These are phyloP conservation scores for Candida oleophila DNA, from an alignment of 805 yeast genomes.

Conservation along the genomic window DNA sequence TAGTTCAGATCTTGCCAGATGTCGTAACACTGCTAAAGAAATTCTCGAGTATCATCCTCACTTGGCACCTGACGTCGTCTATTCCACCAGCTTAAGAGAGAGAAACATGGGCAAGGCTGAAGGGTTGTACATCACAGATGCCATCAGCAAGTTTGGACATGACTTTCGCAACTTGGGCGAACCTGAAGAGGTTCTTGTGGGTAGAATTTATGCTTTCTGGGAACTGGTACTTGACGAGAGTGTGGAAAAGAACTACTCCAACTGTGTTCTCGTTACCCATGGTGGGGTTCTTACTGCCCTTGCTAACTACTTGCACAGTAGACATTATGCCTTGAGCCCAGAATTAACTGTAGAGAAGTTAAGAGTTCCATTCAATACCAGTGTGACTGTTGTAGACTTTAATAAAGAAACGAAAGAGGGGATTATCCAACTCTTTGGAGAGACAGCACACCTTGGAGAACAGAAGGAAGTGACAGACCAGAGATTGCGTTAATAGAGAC, in stretches of 20 bases:
- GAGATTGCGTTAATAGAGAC: slow-evolving; percentile 42
- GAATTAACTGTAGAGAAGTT: slow-evolving; percentile 40
- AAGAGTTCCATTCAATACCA: slow-evolving; percentile 71
- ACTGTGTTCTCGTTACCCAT: slow-evolving; percentile 67
- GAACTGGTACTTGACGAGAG: slow-evolving; percentile 39
- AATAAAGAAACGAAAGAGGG: slow-evolving; percentile 40
- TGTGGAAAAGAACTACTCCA: slow-evolving; percentile 32
- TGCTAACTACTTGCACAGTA: slow-evolving; percentile 46
- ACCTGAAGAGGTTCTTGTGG: slow-evolving; percentile 40
- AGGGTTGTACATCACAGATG: slow-evolving; percentile 70
- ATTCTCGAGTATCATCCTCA: slow-evolving; percentile 28
- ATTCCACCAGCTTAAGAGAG: slow-evolving; percentile 58
- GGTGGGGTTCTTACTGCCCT: slow-evolving; percentile 78
- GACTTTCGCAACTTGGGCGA: slow-evolving; percentile 71
- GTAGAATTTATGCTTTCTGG: slow-evolving; percentile 51
- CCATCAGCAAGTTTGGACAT: slow-evolving; percentile 57
- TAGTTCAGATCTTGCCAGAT: slow-evolving; percentile 56
- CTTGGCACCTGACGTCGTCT: slow-evolving; percentile 19
- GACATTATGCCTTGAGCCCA: slow-evolving; percentile 35
- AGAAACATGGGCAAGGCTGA: slow-evolving; percentile 74
- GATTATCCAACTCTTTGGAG: slow-evolving; percentile 55
- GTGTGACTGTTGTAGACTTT: slow-evolving; percentile 66
- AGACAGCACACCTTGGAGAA: slow-evolving; percentile 65
- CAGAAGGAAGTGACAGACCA: slow-evolving; percentile 51
- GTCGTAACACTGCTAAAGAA: slow-evolving; percentile 55